Evolutionary conservation across 257 asterid genomes (phyloP).

Genomic region (Echites panduratus): DNA sequence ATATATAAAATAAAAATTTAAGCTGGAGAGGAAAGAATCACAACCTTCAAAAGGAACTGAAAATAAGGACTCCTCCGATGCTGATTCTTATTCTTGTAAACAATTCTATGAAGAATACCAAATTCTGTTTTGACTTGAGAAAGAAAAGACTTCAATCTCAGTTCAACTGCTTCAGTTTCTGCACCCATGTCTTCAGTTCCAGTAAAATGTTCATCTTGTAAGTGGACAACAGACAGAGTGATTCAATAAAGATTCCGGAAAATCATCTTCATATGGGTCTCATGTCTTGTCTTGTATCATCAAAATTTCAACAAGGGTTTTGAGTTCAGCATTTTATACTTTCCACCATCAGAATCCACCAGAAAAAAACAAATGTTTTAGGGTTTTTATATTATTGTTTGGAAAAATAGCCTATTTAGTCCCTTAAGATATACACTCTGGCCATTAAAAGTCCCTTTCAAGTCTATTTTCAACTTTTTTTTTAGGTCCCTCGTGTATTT

Average conservation of each 20-base stretch:
- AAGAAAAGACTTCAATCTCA: slow-evolving; percentile 59
- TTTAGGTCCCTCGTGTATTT: too few relatives aligned
- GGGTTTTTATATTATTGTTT: too few relatives aligned
- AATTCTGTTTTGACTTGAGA: slow-evolving; percentile 62
- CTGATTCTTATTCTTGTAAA: slow-evolving; percentile 86
- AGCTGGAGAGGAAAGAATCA: background rate
- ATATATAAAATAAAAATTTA: too few relatives aligned
- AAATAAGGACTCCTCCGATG: slow-evolving; percentile 75
- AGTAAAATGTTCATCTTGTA: background rate
- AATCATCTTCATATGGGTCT: background rate
- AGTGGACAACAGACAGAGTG: background rate
- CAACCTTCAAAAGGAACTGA: slow-evolving; percentile 75
- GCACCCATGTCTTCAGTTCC: slow-evolving; percentile 32
- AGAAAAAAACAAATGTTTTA: too few relatives aligned
- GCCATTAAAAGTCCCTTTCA: too few relatives aligned
- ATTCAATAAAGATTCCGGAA: background rate
- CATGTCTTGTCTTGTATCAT: too few relatives aligned
- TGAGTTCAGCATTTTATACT: background rate
- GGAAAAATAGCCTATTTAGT: too few relatives aligned
- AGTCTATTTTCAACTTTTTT: too few relatives aligned
- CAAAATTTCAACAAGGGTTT: background rate
- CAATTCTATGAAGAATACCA: slow-evolving; percentile 73
- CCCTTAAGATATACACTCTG: too few relatives aligned
- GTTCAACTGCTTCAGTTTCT: slow-evolving; percentile 46
- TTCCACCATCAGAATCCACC: background rate